Percentiles rank a stretch among this genome's conserved stretches.
Evolutionary conservation across 2,329 filamentous ascomycete species (phyloP).

Genomic region (Pseudogymnoascus verrucosus): DNA sequence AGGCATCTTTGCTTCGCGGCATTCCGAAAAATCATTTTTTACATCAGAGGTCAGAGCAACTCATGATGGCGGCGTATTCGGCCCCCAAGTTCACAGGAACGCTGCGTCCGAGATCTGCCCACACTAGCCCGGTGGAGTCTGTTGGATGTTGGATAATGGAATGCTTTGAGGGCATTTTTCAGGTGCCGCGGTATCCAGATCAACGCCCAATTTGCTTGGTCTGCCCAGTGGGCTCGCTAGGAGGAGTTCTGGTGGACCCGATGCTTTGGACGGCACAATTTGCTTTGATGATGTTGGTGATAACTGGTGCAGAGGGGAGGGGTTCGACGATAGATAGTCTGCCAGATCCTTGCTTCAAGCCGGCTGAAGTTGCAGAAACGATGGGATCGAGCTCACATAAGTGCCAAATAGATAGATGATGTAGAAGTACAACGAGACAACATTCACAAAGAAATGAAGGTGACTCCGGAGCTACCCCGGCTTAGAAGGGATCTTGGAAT

Average conservation of each 20-base stretch:
- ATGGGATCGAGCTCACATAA: background rate
- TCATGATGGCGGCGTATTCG: background rate
- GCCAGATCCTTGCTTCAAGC: background rate
- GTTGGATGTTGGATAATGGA: conserved; percentile 4
- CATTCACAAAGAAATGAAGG: conserved; percentile 1
- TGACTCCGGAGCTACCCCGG: background rate
- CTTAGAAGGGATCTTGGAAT: background rate
- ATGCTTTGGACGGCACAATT: background rate
- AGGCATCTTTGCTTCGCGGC: background rate
- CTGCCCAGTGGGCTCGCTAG: background rate
- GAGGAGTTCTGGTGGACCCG: background rate
- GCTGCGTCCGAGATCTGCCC: background rate
- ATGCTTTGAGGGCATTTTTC: background rate
- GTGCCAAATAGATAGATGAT: background rate
- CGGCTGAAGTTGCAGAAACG: background rate
- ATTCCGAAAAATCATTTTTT: background rate
- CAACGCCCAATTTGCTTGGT: background rate
- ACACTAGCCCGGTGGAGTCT: conserved; percentile 3
- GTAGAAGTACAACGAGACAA: background rate
- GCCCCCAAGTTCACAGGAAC: background rate
- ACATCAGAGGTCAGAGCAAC: background rate
- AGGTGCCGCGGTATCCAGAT: background rate
- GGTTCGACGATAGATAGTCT: background rate
- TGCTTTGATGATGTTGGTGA: background rate
- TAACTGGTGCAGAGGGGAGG: background rate